A percentile compares a stretch with the other conserved stretches of the same genome.
These are phyloP conservation scores for Calonectria montana DNA, from an alignment of 2,329 filamentous ascomycete species.

Conservation along the genomic window DNA sequence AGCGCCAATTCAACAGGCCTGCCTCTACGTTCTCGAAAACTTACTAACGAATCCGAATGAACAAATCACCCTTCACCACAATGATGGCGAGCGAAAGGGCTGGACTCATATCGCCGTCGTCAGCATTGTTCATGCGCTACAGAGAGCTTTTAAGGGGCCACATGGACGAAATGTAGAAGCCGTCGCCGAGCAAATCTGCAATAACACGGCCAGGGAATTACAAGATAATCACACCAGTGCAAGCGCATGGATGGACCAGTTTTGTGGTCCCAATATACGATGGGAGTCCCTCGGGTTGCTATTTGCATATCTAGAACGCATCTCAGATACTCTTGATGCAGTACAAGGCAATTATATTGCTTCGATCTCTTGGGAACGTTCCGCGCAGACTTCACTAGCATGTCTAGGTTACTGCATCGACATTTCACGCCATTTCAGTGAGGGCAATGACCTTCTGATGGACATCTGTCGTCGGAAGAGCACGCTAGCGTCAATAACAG, in stretches of 20 bases:
- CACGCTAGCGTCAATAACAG: neutral
- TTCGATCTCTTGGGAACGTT: neutral
- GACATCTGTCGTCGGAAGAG: conserved; percentile 20
- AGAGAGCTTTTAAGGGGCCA: neutral
- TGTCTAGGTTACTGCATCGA: conserved; percentile 18
- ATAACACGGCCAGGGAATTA: conserved; percentile 47
- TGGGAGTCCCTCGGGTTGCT: conserved; percentile 53
- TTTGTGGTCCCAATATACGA: conserved; percentile 48
- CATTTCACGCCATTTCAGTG: conserved; percentile 4
- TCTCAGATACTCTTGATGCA: conserved; percentile 9
- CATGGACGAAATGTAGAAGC: neutral
- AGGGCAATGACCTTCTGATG: conserved; percentile 22
- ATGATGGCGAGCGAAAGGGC: neutral
- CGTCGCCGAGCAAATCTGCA: conserved; percentile 40
- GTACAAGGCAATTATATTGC: neutral
- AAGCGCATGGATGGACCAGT: conserved; percentile 47
- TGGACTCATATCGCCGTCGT: conserved; percentile 12
- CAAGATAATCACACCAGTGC: conserved; percentile 47
- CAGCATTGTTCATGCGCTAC: conserved; percentile 4
- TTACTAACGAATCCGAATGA: conserved; percentile 12
- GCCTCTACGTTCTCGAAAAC: conserved; percentile 16
- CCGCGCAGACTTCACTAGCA: neutral
- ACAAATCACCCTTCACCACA: neutral
- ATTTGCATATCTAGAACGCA: conserved; percentile 34
- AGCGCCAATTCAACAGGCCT: neutral